Conservation (phyloP, 495 filamentous ascomycete species). For the Xylaria intraflava region DNA sequence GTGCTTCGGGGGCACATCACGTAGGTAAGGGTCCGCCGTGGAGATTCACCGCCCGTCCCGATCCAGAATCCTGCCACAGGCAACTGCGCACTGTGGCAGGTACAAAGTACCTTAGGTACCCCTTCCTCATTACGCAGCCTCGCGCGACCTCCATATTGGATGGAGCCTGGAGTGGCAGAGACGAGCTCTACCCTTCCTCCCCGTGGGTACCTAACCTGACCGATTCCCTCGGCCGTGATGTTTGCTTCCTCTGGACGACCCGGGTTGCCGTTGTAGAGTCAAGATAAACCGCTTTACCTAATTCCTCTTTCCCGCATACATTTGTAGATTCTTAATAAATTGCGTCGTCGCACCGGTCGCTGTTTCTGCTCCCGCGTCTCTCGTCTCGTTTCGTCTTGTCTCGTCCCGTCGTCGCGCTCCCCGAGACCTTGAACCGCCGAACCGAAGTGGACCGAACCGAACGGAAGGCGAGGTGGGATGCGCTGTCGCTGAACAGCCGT, state of each 20-base stretch:
- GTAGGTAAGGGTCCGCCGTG: no score
- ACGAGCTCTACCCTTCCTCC: neutral
- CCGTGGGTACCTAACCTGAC: neutral
- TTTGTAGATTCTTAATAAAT: neutral
- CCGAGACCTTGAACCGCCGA: conserved; percentile 1
- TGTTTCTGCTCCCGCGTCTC: neutral
- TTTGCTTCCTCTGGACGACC: neutral
- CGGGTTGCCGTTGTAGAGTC: neutral
- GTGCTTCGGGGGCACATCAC: no score
- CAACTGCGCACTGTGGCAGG: neutral
- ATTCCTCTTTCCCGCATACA: neutral
- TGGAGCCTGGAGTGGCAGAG: neutral
- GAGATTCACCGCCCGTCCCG: no score
- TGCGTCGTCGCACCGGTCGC: neutral
- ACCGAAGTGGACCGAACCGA: conserved; percentile 5
- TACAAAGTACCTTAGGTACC: neutral
- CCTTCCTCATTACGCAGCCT: neutral
- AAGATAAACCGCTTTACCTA: neutral
- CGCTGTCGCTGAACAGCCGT: conserved; percentile 16
- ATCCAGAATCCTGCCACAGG: neutral
- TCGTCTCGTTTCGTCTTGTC: neutral
- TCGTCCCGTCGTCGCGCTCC: neutral
- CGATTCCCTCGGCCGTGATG: no score
- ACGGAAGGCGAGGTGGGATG: conserved; percentile 18
- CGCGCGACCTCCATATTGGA: neutral